Conservation (phyloP, 163 green algal species). For the Coccomyxa subellipsoidea region DNA sequence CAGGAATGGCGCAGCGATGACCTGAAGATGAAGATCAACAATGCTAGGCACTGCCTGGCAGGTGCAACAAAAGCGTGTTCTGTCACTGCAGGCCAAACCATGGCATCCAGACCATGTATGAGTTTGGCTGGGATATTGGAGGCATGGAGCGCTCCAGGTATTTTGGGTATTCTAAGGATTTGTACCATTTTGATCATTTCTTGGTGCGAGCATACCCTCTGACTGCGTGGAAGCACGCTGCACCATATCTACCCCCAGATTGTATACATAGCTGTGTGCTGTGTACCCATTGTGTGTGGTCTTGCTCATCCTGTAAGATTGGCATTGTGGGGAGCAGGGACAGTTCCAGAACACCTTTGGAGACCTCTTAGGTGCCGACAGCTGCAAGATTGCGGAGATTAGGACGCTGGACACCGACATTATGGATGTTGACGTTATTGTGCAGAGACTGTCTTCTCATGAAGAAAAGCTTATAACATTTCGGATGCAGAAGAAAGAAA, state of each 20-base stretch:
- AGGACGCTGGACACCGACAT: slow-evolving; percentile 11
- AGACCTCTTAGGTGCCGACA: slow-evolving; percentile 25
- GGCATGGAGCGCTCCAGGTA: slow-evolving; percentile 8
- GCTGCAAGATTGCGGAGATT: slow-evolving; percentile 19
- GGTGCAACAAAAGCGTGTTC: too few species aligned
- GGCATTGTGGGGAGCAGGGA: too few species aligned
- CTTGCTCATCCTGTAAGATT: too few species aligned
- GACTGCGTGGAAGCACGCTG: too few species aligned
- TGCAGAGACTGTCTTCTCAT: neutral
- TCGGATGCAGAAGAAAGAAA: slow-evolving; percentile 23
- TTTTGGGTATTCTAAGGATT: slow-evolving; percentile 21
- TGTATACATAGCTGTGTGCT: too few species aligned
- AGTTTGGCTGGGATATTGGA: slow-evolving; percentile 45
- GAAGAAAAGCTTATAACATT: neutral
- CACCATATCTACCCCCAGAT: too few species aligned
- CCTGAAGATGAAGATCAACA: too few species aligned
- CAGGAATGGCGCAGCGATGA: too few species aligned
- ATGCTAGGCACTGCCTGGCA: too few species aligned
- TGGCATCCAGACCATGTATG: slow-evolving; percentile 44
- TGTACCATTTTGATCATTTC: slow-evolving; percentile 50
- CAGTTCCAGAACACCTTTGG: slow-evolving; percentile 34
- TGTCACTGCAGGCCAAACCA: slow-evolving; percentile 27
- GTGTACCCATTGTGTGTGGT: too few species aligned
- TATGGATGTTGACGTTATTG: slow-evolving; percentile 12
- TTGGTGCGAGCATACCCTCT: slow-evolving; percentile 6